Evolutionary conservation across 2,329 filamentous ascomycete species (phyloP), one percentile per base, ranked within the genome.

Genomic region (Fusarium succisae): DNA sequence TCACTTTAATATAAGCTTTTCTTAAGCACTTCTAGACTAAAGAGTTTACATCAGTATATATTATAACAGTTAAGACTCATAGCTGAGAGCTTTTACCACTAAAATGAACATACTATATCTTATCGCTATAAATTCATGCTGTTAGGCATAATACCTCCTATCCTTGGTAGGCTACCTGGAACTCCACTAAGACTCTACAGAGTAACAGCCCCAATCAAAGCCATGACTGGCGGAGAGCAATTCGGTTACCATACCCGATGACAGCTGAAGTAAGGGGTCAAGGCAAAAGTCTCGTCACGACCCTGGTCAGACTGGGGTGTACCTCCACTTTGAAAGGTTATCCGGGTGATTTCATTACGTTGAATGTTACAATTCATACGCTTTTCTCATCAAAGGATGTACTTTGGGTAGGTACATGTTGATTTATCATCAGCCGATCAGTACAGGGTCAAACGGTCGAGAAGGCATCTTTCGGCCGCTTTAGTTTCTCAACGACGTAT

Each of bases 381-480:
- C 2, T 5, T 22, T 30, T n/a, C 2, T 12, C 4, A 11, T 48
- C 10, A 17, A n/a, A 2, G 9, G 3, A 12, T 17, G 1, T 17
- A 7, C 20, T 30, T 48, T 0, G 14, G 20, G 47, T 18, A 50
- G 22, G 20, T 30, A 18, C 0, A n/a, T 30, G 28, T 12, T 30
- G 14, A 30, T 48, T 30, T 15, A 30, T 30, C 45, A 48, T 17
- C 20, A 30, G 20, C 30, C 14, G 26, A 30, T 50, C 26, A n/a
- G 0, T 6, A 17, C 47, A 30, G 28, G 26, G 20, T n/a, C 28
- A 6, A 48, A 17, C 3, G 10, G 5, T 5, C 7, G 7, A 50
- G 1, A 2, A 6, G 7, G 14, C 20, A 50, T 50, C 10, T n/a
- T 50, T 50, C 28, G 47, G 47, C 47, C 47, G 47, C 47, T n/a